Evolutionary conservation across 257 asterid genomes (phyloP), one percentile per base, ranked within the genome.

Genomic region (Solanum pennellii): DNA sequence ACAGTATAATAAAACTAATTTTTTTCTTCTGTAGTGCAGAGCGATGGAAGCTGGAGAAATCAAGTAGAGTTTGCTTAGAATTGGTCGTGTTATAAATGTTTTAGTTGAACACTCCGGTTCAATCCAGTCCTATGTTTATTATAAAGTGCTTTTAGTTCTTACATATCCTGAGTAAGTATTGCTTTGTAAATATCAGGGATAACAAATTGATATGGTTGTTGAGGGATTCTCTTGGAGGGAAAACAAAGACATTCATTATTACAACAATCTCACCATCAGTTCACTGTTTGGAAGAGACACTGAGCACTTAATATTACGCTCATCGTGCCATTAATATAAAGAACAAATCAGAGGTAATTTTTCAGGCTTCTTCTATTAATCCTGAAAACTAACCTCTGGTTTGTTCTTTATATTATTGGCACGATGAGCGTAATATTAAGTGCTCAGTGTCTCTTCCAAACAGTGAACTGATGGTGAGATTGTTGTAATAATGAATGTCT

Each of bases 11-110:
- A 27, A 79, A 45, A 49, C 84, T 47, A 47, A 47, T 27, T 4
- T 5, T 27, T 47, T 59, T 49, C 29, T 27, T 27, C 29, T 87
- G 71, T 94, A 97, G 99, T 98, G 99, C 20, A 94, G 99, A 92
- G 99, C 99, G 86, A 95, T 99, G 93, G 99, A 97, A 93, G 99
- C 99, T 25, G 99, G 99, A 85, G 99, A 97, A 89, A 97, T 97
- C 89, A 97, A 97, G 93, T 96, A 96, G 94, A 97, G 99, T 92
- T 92, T 97, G 95, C 92, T 97, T 88, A 97, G 98, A 31, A 98
- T 97, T 85, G 99, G 99, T 65, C 96, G 99, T 82, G 96, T 94
- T 83, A 97, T 97, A 92, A 97, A 95, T 90, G 94, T 99, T 89
- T 91, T 97, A 92, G 99, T 95, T 88, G 99, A 97, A 90, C 99